Evolutionary conservation across 2,329 filamentous ascomycete species (phyloP), one percentile per base, ranked within the genome.

Genomic region (Verticillium alfalfae): DNA sequence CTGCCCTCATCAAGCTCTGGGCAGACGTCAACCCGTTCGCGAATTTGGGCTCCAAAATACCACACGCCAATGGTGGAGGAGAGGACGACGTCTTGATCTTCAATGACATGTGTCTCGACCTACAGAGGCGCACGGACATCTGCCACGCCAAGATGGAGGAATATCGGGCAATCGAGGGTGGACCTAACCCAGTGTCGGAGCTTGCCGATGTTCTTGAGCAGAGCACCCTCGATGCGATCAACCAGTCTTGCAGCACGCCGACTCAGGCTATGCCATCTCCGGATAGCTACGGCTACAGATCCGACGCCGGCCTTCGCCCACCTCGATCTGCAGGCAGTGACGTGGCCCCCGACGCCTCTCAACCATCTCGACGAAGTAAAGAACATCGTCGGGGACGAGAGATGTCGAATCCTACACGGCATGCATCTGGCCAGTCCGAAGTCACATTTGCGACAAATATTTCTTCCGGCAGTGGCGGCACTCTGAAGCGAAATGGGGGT

Each of bases 1-100:
- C 95, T 0, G 88, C 89, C 41, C 78, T 99, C 18, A 89, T 96
- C 26, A 90, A 90, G 69, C 78, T 95, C 13, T 96, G 91, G 91
- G 81, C 90, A 0, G 88, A 92, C 45, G 72, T 79, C 4, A 79
- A 78, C 66, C 73, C 72, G 16, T 65, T 70, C 22, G 66, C 70
- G 10, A 70, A 71, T 31, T 69, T 52, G 26, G 62, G 59, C 10
- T 13, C 61, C 4, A 12, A 26, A 5, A 58, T 60, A 12, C 55
- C 57, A 34, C 56, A 31, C 15, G 34, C 26, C 18, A 36, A 15
- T 12, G 22, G 34, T 16, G 58, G 57, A 37, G 61, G 62, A 2
- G 76, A 83, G n/a, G 81, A 81, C 39, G 84, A 86, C 45, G 73
- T 87, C 2, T 73, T 80, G 37, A 71, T 78, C 22, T 87, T 87